These are phyloP conservation scores for Arachis stenosperma DNA, from an alignment of 306 rosid genomes.

Conservation along the genomic window DNA sequence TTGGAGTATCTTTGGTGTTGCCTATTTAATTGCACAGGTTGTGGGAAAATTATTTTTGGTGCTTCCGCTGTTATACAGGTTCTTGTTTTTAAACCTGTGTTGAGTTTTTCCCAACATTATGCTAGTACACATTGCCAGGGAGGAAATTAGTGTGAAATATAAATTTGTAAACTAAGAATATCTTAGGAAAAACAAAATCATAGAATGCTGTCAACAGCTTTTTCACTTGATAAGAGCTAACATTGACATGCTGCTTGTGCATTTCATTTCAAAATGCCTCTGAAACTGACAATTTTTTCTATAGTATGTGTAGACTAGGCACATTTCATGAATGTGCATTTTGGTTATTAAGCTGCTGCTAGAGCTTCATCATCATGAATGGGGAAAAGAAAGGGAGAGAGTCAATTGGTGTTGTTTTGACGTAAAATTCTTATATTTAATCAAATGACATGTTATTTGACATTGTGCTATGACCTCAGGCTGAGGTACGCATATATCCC, in stretches of 20 bases:
- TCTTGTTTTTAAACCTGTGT: no score
- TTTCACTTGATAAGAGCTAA: not conserved
- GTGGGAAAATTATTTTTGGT: no score
- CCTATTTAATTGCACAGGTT: no score
- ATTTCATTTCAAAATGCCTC: not conserved
- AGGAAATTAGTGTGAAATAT: not conserved
- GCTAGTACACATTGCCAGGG: not conserved
- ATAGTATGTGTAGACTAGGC: not conserved
- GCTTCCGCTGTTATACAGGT: no score
- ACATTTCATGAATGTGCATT: not conserved
- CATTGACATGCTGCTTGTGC: not conserved
- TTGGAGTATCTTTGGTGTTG: no score
- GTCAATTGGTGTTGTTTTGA: not conserved
- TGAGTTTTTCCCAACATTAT: no score
- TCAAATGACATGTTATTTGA: not conserved
- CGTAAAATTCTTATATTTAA: conserved; percentile 1
- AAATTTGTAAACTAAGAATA: not conserved
- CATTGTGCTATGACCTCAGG: conserved; percentile 50
- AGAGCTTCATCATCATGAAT: conserved; percentile 4
- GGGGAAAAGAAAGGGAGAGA: conserved; percentile 15
- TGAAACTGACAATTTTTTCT: not conserved
- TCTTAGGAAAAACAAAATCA: not conserved
- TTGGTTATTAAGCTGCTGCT: not conserved
- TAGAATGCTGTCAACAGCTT: not conserved
- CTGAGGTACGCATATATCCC: not conserved